Conservation (phyloP, 2,329 filamentous ascomycete genomes). For the Bertia moriformis region DNA sequence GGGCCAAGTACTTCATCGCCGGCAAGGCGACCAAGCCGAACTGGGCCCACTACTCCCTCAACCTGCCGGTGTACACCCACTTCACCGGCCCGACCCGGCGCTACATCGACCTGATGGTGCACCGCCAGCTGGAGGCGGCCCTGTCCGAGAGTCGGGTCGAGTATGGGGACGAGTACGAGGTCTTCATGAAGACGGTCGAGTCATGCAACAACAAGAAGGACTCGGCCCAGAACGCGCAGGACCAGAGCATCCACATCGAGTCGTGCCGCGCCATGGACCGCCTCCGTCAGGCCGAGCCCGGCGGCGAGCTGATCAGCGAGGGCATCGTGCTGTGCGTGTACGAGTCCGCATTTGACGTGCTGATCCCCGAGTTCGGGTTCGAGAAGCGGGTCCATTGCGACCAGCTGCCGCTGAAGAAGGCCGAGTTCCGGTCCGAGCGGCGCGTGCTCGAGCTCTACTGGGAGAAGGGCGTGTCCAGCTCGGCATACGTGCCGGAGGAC, state of each 20-base stretch:
- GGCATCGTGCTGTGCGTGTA: conserved; percentile 95
- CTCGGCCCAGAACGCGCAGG: conserved; percentile 89
- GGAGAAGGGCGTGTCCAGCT: conserved; percentile 98
- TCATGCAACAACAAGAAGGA: conserved; percentile 98
- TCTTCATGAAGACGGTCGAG: conserved; percentile 79
- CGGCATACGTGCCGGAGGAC: conserved; percentile 89
- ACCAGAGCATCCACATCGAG: conserved; percentile 97
- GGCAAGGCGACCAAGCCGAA: conserved; percentile 66
- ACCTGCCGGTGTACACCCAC: conserved; percentile 87
- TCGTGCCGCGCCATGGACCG: conserved; percentile 93
- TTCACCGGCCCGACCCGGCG: conserved; percentile 91
- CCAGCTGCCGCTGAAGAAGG: conserved; percentile 93
- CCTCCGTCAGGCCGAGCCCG: conserved; percentile 68
- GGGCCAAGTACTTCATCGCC: conserved; percentile 85
- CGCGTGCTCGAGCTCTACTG: conserved; percentile 91
- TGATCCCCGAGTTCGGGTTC: conserved; percentile 96
- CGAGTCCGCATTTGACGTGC: conserved; percentile 93
- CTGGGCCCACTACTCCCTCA: conserved; percentile 80
- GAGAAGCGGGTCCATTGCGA: conserved; percentile 99
- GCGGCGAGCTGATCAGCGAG: conserved; percentile 84
- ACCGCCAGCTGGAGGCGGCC: conserved; percentile 80
- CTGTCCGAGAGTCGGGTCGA: conserved; percentile 71
- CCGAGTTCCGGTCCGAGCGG: conserved; percentile 93
- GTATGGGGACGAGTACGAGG: conserved; percentile 78
- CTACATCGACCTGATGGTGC: conserved; percentile 87